phyloP scores from a whole-genome alignment of 2,329 filamentous ascomycete genomes.

The Fusarium irregulare region DNA sequence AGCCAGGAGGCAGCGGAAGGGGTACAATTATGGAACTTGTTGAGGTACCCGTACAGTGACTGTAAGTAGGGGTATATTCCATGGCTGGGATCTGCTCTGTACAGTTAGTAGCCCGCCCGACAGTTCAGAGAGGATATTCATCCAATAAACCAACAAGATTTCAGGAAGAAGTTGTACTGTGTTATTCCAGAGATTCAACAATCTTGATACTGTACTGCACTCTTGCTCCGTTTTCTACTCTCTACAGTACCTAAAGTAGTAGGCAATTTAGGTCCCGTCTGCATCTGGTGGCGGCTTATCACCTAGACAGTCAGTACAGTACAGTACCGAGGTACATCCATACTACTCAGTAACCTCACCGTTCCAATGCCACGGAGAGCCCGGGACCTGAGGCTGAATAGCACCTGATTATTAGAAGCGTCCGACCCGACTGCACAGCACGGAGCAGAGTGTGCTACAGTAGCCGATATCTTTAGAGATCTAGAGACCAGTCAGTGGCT shows the following conservation, averaged over 20 bases:
- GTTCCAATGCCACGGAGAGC: conserved; percentile 10
- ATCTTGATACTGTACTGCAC: neutral
- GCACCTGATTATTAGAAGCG: conserved; percentile 2
- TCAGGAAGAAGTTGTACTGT: conserved; percentile 7
- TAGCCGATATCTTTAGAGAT: neutral
- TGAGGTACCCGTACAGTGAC: neutral
- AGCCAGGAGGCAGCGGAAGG: conserved; percentile 24
- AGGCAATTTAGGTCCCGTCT: conserved; percentile 6
- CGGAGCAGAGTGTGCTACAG: neutral
- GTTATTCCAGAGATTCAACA: conserved; percentile 2
- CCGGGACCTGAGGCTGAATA: conserved; percentile 16
- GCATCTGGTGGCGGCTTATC: conserved; percentile 26
- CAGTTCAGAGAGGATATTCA: neutral
- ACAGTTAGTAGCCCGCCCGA: neutral
- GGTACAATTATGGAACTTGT: conserved; percentile 15
- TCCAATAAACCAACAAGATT: neutral
- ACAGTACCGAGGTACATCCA: too few species aligned
- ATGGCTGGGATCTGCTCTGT: neutral
- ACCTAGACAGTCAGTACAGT: conserved; percentile 10
- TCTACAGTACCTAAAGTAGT: neutral
- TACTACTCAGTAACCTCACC: neutral
- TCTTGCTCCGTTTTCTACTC: neutral
- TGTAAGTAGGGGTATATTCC: conserved; percentile 1
- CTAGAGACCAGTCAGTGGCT: conserved; percentile 13
- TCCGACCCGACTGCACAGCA: neutral